Conservation (phyloP, 2,329 filamentous ascomycete species). For the Paecilomyces formosus region DNA sequence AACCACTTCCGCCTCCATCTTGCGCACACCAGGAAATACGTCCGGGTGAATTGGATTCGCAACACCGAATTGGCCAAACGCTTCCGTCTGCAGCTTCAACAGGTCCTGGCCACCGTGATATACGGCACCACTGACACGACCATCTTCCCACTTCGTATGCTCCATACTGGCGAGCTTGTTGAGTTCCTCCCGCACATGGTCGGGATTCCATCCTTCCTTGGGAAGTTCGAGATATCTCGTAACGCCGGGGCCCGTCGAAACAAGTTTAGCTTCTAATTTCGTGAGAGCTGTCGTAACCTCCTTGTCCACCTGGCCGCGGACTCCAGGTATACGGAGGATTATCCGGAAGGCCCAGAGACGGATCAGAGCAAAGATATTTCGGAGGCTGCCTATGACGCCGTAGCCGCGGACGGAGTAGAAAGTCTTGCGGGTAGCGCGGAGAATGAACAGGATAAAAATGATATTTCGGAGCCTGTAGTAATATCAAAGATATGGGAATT, state of each 20-base stretch:
- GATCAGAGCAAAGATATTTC: slow-evolving; percentile 64
- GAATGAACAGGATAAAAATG: slow-evolving; percentile 78
- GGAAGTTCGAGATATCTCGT: slow-evolving; percentile 71
- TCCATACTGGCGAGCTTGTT: slow-evolving; percentile 74
- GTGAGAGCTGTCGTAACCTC: slow-evolving; percentile 73
- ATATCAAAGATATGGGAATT: not conserved
- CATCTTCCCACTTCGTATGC: slow-evolving; percentile 95
- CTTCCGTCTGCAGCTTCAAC: slow-evolving; percentile 78
- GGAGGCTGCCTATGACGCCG: slow-evolving; percentile 70
- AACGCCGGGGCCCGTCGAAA: slow-evolving; percentile 62
- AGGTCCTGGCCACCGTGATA: slow-evolving; percentile 87
- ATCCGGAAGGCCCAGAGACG: slow-evolving; percentile 72
- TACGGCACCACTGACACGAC: slow-evolving; percentile 85
- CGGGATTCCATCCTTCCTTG: slow-evolving; percentile 72
- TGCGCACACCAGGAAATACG: slow-evolving; percentile 93
- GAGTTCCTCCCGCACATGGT: slow-evolving; percentile 73
- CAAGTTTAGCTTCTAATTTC: slow-evolving; percentile 77
- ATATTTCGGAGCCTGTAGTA: slow-evolving; percentile 67
- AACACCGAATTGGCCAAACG: slow-evolving; percentile 90
- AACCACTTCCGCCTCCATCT: slow-evolving; percentile 98
- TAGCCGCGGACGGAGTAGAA: slow-evolving; percentile 84
- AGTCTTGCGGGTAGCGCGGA: slow-evolving; percentile 71
- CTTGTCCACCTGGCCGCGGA: slow-evolving; percentile 75
- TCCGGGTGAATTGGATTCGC: slow-evolving; percentile 96
- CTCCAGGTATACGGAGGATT: slow-evolving; percentile 79